Evolutionary conservation across 1,284 basidiomycete species (phyloP).

Genomic region (Trametes sp.): DNA sequence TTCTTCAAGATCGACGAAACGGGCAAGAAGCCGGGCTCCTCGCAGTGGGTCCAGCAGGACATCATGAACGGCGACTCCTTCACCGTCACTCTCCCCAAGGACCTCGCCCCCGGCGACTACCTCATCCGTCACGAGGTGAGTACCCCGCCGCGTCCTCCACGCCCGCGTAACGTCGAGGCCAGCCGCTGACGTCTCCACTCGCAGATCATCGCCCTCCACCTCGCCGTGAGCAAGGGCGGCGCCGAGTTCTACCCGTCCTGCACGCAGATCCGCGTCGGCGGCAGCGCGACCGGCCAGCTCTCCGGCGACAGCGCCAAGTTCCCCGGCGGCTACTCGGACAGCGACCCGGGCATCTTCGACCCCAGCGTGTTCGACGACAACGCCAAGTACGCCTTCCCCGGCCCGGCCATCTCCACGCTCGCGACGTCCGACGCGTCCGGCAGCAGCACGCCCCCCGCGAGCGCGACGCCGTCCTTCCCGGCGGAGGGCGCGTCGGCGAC

Average conservation of each 20-base stretch:
- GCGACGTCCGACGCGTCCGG: conserved; percentile 32
- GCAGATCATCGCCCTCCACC: conserved; percentile 71
- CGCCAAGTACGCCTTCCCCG: conserved; percentile 49
- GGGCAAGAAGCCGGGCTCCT: conserved; percentile 48
- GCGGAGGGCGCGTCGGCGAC: conserved; percentile 26
- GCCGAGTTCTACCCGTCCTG: conserved; percentile 82
- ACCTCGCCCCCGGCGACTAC: conserved; percentile 68
- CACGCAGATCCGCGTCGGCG: conserved; percentile 64
- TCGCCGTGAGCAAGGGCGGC: conserved; percentile 55
- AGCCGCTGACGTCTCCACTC: background rate
- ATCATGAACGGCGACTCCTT: conserved; percentile 49
- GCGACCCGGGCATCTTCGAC: conserved; percentile 66
- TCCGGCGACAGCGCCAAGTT: conserved; percentile 62
- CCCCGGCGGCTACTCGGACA: conserved; percentile 73
- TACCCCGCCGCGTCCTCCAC: too few relatives aligned
- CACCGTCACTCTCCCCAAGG: conserved; percentile 60
- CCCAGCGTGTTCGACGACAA: conserved; percentile 43
- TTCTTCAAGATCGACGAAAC: conserved; percentile 75
- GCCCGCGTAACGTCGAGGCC: background rate
- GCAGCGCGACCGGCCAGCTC: conserved; percentile 51
- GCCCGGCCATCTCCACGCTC: conserved; percentile 45
- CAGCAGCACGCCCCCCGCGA: conserved; percentile 28
- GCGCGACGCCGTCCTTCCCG: conserved; percentile 25
- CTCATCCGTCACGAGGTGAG: conserved; percentile 68
- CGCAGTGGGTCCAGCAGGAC: conserved; percentile 51